phyloP scores from a whole-genome alignment of 768 basidiomycete species.

The Lepiota brunneoincarnata region DNA sequence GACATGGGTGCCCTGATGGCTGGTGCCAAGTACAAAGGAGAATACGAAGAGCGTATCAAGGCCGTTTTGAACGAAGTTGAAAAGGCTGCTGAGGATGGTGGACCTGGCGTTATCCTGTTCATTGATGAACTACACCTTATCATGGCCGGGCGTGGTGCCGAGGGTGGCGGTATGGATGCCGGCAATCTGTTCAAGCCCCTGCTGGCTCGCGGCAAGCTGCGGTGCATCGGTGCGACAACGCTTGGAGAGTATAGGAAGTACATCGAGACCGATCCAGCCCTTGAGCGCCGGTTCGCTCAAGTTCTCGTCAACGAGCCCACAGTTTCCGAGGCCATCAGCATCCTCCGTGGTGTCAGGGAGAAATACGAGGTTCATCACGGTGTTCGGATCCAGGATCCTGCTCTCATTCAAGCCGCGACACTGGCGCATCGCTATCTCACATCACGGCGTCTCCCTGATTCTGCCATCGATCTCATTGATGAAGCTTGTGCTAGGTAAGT shows the following conservation, averaged over 20 bases:
- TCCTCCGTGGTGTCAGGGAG: conserved; percentile 90
- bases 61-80: conserved; percentile 91
- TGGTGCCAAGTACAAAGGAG: conserved; percentile 87
- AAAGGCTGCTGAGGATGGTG: conserved; percentile 74
- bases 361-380: conserved; percentile 94
- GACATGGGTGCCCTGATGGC: conserved; percentile 98
- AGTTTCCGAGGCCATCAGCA: conserved; percentile 88
- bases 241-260: conserved; percentile 90
- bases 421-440: conserved; percentile 94
- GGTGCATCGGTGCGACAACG: conserved; percentile 88
- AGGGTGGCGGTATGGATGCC: conserved; percentile 92
- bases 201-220: conserved; percentile 77
- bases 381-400: conserved; percentile 83
- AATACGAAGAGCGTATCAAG: conserved; percentile 97
- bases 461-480: conserved; percentile 90
- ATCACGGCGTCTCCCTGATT: conserved; percentile 73
- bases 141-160: conserved; percentile 82
- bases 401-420: conserved; percentile 85
- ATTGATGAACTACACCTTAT: conserved; percentile 94
- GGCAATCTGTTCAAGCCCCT: conserved; percentile 91
- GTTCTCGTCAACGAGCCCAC: conserved; percentile 90
- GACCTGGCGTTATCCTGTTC: conserved; percentile 85
- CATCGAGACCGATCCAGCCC: conserved; percentile 89
- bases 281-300: conserved; percentile 91
- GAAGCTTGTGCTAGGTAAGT: conserved; percentile 85